phyloP scores from a whole-genome alignment of 352 stramenopile genomes.

The Globisporangium paroecandrum region DNA sequence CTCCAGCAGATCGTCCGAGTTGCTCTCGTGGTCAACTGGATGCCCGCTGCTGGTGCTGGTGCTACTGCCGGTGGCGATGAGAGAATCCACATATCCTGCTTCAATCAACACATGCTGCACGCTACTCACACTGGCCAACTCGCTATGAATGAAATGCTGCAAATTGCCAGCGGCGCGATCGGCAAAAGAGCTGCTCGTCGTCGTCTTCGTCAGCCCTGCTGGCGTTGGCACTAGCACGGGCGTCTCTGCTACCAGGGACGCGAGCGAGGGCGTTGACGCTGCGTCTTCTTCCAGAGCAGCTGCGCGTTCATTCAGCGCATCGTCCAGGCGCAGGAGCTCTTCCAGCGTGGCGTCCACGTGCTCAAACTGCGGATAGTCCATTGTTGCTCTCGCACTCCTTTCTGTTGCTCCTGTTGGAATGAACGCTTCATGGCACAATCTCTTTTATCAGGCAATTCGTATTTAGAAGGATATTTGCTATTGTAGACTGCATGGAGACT shows the following conservation, averaged over 20 bases:
- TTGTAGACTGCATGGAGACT: background rate
- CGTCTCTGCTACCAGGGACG: background rate
- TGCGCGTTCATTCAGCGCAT: background rate
- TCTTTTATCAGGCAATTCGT: background rate
- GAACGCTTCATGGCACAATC: no score
- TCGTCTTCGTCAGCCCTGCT: background rate
- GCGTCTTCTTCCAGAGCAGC: background rate
- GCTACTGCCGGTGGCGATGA: background rate
- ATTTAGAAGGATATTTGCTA: background rate
- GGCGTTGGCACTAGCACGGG: background rate
- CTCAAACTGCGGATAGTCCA: background rate
- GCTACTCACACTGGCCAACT: background rate
- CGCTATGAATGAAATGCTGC: background rate
- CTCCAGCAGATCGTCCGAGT: background rate
- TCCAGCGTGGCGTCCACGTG: slow-evolving; percentile 5
- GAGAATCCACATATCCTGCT: background rate
- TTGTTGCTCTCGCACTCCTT: background rate
- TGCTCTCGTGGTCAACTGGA: background rate
- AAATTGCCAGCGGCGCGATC: background rate
- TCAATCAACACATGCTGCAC: background rate
- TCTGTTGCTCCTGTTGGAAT: background rate
- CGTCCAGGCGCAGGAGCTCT: background rate
- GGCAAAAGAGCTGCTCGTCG: background rate
- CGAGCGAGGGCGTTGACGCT: background rate
- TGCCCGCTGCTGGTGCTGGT: background rate